Percentiles rank a stretch among this genome's conserved stretches.
These are phyloP conservation scores for Angophora floribunda DNA, from an alignment of 345 rosid genomes.

Conservation along the genomic window DNA sequence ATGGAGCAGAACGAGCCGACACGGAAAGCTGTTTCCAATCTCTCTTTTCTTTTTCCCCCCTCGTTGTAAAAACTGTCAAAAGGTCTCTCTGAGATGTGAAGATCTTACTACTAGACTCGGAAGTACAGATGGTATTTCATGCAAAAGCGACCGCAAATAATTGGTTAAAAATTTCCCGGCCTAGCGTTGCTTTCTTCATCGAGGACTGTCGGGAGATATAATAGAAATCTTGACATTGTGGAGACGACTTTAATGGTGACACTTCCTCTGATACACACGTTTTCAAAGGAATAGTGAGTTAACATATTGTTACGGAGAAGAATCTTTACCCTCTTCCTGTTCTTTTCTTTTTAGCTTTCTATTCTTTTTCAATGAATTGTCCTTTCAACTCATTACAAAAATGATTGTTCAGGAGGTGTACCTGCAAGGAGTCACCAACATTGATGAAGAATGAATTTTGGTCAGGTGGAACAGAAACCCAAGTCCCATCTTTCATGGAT, in stretches of 20 bases:
- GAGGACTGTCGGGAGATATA: neutral
- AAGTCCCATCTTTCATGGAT: conserved; percentile 42
- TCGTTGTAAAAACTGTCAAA: neutral
- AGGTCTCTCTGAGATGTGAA: neutral
- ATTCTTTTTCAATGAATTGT: neutral
- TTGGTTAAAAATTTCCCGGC: neutral
- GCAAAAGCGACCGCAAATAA: neutral
- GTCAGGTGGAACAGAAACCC: conserved; percentile 82
- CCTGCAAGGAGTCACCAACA: conserved; percentile 87
- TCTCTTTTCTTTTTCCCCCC: neutral
- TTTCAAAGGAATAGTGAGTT: neutral
- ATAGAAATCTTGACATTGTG: neutral
- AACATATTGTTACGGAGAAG: neutral
- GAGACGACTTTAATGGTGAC: neutral
- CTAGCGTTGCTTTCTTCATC: neutral
- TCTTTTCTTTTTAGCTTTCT: neutral
- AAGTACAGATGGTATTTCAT: neutral
- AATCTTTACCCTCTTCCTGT: neutral
- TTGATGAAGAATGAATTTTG: conserved; percentile 67
- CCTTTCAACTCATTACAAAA: neutral
- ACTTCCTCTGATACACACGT: neutral
- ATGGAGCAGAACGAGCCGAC: neutral
- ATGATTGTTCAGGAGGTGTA: neutral
- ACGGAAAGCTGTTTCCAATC: neutral
- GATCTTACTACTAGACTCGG: neutral